Conservation (phyloP, 495 filamentous ascomycete genomes). For the Parmelia sp. region DNA sequence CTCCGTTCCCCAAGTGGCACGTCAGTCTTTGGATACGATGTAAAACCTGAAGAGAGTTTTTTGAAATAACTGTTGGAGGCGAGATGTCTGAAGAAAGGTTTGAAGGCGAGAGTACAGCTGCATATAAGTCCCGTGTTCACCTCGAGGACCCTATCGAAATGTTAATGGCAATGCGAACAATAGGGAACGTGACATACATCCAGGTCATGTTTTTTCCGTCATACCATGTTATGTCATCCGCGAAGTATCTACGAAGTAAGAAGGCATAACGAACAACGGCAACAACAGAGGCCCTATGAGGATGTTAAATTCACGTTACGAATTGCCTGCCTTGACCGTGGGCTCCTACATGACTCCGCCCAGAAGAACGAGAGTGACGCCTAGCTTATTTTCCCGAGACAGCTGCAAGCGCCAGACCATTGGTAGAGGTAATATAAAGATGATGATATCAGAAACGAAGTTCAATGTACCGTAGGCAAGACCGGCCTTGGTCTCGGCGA, state of each 20-base stretch:
- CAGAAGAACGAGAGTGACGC: conserved; percentile 40
- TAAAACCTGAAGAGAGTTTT: not conserved
- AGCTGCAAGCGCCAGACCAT: conserved; percentile 38
- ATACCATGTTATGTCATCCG: not conserved
- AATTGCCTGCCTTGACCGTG: conserved; percentile 25
- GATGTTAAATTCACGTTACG: not conserved
- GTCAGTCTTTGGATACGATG: not conserved
- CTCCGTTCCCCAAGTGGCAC: not conserved
- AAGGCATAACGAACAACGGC: not conserved
- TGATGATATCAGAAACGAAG: conserved; percentile 35
- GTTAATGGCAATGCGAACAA: not conserved
- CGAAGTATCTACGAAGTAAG: not conserved
- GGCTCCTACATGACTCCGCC: conserved; percentile 31
- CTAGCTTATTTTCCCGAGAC: conserved; percentile 35
- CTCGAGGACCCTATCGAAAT: conserved; percentile 2
- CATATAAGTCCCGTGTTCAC: conserved; percentile 15
- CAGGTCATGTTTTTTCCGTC: not conserved
- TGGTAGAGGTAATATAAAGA: conserved; percentile 36
- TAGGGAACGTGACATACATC: not conserved
- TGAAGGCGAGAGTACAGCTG: conserved; percentile 5
- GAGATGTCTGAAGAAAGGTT: conserved; percentile 4
- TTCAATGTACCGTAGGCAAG: conserved; percentile 34
- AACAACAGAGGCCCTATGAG: not conserved
- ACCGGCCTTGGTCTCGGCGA: conserved; percentile 31
- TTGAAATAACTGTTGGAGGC: not conserved